These are phyloP conservation scores for Pythium grandisporangium DNA, from an alignment of 352 stramenopile genomes.

Conservation along the genomic window DNA sequence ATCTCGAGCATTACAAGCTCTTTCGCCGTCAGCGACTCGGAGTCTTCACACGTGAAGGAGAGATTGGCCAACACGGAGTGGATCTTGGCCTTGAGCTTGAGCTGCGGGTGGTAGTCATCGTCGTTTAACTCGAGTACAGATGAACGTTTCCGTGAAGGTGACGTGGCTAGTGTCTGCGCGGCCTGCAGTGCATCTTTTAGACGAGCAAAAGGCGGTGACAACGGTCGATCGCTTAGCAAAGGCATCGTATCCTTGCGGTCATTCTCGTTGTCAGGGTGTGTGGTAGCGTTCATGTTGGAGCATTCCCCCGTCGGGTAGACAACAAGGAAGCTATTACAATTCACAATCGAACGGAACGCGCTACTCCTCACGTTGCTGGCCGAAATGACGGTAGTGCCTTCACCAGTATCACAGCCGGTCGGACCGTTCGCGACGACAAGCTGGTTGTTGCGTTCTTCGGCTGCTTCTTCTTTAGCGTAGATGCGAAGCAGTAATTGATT, in stretches of 20 bases:
- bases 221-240: conserved; percentile 16
- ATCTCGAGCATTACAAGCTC: conserved; percentile 67
- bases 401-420: background rate
- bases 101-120: conserved; percentile 23
- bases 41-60: conserved; percentile 27
- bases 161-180: conserved; percentile 19
- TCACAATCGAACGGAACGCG: conserved; percentile 40
- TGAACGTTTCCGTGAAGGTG: conserved; percentile 5
- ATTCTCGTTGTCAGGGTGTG: too few relatives aligned
- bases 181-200: conserved; percentile 62
- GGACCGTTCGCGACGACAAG: too few relatives aligned
- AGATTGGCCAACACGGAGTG: conserved; percentile 54
- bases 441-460: conserved; percentile 17
- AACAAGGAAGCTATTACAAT: conserved; percentile 31
- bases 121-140: conserved; percentile 23
- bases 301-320: conserved; percentile 12
- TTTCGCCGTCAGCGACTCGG: conserved; percentile 20
- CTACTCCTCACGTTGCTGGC: conserved; percentile 23
- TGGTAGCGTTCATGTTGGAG: too few relatives aligned
- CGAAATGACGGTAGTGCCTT: conserved; percentile 9
- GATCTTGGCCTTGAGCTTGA: conserved; percentile 70
- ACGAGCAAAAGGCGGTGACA: conserved; percentile 57
- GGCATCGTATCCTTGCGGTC: conserved; percentile 4
- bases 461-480: conserved; percentile 51
- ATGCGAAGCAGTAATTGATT: conserved; percentile 57